phyloP scores from a whole-genome alignment of 2,329 filamentous ascomycete genomes.

The Pyrenophora seminiperda region DNA sequence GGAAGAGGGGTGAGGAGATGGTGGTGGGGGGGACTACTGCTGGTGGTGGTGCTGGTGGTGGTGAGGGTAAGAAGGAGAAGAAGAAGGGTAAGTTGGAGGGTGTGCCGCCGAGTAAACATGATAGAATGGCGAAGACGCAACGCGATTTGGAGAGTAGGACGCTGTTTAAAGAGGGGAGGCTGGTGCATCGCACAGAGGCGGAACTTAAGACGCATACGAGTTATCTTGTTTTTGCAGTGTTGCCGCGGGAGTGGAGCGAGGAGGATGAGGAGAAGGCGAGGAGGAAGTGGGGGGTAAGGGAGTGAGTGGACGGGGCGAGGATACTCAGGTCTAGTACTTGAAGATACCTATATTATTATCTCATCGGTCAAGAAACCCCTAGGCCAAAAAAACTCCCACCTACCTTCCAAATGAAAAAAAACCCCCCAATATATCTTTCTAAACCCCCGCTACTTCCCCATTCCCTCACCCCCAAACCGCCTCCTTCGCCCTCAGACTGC shows the following conservation, averaged over 20 bases:
- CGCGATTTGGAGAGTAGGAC: slow-evolving; percentile 40
- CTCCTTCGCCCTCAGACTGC: slow-evolving; percentile 51
- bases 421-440: background rate
- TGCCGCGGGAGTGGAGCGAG: slow-evolving; percentile 84
- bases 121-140: slow-evolving; percentile 35
- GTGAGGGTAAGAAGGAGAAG: slow-evolving; percentile 21
- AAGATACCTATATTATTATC: no score
- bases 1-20: slow-evolving; percentile 35
- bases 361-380: no score
- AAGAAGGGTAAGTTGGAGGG: slow-evolving; percentile 28
- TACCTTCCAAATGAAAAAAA: no score
- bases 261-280: slow-evolving; percentile 75
- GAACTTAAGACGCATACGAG: slow-evolving; percentile 96
- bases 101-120: slow-evolving; percentile 38
- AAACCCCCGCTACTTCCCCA: background rate
- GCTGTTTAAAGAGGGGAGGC: slow-evolving; percentile 72
- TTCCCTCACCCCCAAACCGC: slow-evolving; percentile 51
- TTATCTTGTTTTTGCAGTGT: slow-evolving; percentile 90
- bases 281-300: slow-evolving; percentile 52
- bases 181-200: slow-evolving; percentile 80
- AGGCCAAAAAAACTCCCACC: no score
- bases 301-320: background rate
- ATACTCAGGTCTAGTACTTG: no score
- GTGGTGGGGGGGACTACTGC: slow-evolving; percentile 20
- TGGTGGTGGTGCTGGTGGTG: slow-evolving; percentile 27